Base-by-base conservation (phyloP, 73 alveolate species). In the Durusdinium trenchii region DNA sequence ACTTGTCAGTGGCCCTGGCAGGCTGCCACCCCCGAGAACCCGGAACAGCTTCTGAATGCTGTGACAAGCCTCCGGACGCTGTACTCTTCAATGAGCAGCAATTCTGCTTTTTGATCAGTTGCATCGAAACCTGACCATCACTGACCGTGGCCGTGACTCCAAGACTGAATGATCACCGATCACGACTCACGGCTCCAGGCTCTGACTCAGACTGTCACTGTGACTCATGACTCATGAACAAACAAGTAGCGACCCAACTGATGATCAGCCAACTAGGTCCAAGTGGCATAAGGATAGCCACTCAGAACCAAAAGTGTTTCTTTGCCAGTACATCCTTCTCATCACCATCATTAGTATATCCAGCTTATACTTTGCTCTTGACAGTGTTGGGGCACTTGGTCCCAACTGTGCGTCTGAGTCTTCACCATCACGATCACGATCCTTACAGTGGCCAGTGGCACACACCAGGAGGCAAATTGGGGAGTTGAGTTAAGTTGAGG, bases 121-220 rank as follows among this genome's bases (percentile, higher is more conserved):
- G 90, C 90, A 79, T 79, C 90, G 32, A 79, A 79, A 30, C 90
- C 90, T 79, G n/a, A 40, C n/a, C n/a, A n/a, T n/a, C n/a, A 43
- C 20, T 7, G 38, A 43, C 6, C 38, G 61, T 38, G 52, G 51
- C 84, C 6, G 84, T 12, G 12, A 57, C 12, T 57, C 69, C 12
- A 57, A 57, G 69, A 57, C 69, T 12, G 12, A 12, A 12, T 57
- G 69, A 12, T 57, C 12, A 57, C 12, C 23, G 69, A 57, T 12
- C 12, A 57, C 69, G 12, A 23, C 69, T 23, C 69, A 57, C 69
- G 12, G n/a, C 69, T 23, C n/a, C n/a, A n/a, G n/a, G n/a, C n/a
- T n/a, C n/a, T n/a, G n/a, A n/a, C n/a, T n/a, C n/a, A n/a, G n/a
- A n/a, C n/a, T n/a, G n/a, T n/a, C n/a, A n/a, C n/a, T n/a, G n/a